These are phyloP conservation scores for Coemansia furcata DNA, from an alignment of 192 early-diverging fungal genomes.

Conservation along the genomic window DNA sequence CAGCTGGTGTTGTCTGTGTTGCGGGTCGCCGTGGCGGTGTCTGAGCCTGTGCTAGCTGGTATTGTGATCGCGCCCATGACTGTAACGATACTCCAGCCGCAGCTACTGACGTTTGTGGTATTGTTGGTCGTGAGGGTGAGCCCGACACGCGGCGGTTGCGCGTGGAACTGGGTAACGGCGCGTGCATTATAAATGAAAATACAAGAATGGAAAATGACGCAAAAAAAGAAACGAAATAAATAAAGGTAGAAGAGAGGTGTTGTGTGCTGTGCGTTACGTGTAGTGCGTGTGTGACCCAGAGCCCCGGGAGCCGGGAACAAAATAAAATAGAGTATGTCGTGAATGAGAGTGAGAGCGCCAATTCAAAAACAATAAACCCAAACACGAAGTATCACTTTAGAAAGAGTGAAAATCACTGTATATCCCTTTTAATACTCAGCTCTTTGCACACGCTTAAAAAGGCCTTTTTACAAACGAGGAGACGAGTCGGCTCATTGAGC, in stretches of 20 bases:
- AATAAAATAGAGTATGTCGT: not conserved
- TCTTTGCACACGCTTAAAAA: not conserved
- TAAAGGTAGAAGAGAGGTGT: not conserved
- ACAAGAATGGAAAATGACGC: not conserved
- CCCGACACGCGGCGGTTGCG: constrained; percentile 44
- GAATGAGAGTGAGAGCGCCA: not conserved
- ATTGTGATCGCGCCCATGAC: constrained; percentile 48
- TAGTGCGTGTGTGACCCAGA: constrained; percentile 5
- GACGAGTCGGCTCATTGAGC: not conserved
- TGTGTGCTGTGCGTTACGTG: not conserved
- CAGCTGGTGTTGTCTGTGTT: not conserved
- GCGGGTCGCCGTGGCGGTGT: constrained; percentile 3
- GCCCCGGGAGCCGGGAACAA: not conserved
- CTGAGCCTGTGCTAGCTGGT: constrained; percentile 24
- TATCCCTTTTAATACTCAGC: not conserved
- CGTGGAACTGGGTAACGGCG: constrained; percentile 44
- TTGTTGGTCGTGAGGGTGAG: constrained; percentile 26
- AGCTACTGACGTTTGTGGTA: constrained; percentile 15
- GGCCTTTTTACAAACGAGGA: not conserved
- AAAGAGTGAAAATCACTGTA: not conserved
- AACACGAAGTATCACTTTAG: not conserved
- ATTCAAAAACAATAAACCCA: not conserved
- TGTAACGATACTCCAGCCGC: constrained; percentile 33
- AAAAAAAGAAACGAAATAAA: constrained; percentile 6
- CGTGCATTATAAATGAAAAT: constrained; percentile 12